Percentiles rank a stretch among this genome's conserved stretches.
Conservation (phyloP, 352 stramenopile species). For the Phytopythium litorale region DNA sequence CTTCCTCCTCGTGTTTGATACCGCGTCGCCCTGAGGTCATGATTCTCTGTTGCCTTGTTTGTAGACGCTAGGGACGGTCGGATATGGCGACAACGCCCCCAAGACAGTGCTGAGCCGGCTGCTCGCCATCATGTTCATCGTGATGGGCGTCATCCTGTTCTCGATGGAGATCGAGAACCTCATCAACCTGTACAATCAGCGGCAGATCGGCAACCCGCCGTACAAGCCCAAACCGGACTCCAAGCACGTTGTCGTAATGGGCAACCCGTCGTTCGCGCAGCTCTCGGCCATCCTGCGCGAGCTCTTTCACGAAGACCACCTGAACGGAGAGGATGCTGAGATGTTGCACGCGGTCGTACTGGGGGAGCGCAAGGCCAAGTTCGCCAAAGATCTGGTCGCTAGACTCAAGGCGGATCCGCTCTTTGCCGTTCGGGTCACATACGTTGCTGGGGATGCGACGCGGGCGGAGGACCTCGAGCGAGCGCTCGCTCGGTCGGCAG, state of each 20-base stretch:
- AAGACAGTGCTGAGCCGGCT: constrained; percentile 80
- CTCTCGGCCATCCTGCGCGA: constrained; percentile 80
- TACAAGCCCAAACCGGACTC: constrained; percentile 65
- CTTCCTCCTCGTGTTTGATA: neutral
- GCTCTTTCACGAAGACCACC: constrained; percentile 87
- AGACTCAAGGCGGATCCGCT: constrained; percentile 77
- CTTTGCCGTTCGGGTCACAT: constrained; percentile 77
- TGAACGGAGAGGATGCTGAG: constrained; percentile 34
- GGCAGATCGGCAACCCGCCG: constrained; percentile 75
- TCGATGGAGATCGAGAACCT: constrained; percentile 89
- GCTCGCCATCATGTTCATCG: constrained; percentile 87
- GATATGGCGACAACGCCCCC: constrained; percentile 83
- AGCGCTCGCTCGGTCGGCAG: constrained; percentile 42
- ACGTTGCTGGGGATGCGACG: constrained; percentile 72
- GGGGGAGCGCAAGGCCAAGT: constrained; percentile 64
- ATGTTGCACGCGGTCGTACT: constrained; percentile 67
- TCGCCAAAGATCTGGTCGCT: constrained; percentile 60
- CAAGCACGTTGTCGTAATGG: constrained; percentile 76
- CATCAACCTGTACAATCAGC: constrained; percentile 79
- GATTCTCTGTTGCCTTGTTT: neutral
- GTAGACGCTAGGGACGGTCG: constrained; percentile 83
- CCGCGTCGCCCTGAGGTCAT: neutral
- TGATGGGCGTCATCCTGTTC: constrained; percentile 85
- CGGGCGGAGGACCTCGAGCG: constrained; percentile 72
- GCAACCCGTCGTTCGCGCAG: constrained; percentile 82